Conservation (phyloP, 1,284 basidiomycete species). For the Cryptococcus amylolentus region DNA sequence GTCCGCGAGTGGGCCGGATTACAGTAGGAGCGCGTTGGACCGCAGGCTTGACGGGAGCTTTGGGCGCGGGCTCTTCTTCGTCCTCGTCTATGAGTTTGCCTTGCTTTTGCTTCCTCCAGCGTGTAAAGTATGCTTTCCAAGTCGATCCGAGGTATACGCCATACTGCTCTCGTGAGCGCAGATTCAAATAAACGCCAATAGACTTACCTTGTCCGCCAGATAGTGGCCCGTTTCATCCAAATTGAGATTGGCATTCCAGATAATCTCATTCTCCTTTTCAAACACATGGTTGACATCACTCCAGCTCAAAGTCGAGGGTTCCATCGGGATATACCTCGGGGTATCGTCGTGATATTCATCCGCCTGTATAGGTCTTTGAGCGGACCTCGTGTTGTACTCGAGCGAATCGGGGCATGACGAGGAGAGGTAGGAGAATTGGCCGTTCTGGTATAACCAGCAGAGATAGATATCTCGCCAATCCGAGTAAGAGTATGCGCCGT, state of each 20-base stretch:
- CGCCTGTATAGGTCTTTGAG: neutral
- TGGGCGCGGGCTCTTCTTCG: too few species aligned
- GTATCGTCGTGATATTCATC: neutral
- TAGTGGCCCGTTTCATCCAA: conserved; percentile 1
- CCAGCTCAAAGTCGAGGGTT: neutral
- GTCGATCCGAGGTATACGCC: neutral
- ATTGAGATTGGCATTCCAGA: neutral
- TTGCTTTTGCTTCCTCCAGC: neutral
- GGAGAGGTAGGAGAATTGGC: conserved; percentile 4
- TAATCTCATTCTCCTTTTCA: neutral
- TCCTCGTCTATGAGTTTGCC: neutral
- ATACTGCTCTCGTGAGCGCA: neutral
- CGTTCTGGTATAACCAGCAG: conserved; percentile 2
- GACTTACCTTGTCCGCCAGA: conserved; percentile 2
- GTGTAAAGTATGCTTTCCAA: neutral
- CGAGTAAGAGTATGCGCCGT: conserved; percentile 6
- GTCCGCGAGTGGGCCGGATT: neutral
- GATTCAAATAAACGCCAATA: neutral
- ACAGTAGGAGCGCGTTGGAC: too few species aligned
- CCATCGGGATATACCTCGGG: neutral
- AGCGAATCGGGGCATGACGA: too few species aligned
- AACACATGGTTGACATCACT: neutral
- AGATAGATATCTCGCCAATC: conserved; percentile 8
- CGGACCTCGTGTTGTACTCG: too few species aligned
- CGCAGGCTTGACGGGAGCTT: too few species aligned